Evolutionary conservation across 257 asterid genomes (phyloP), one percentile per base, ranked within the genome.

Genomic region (Plantago elongata): DNA sequence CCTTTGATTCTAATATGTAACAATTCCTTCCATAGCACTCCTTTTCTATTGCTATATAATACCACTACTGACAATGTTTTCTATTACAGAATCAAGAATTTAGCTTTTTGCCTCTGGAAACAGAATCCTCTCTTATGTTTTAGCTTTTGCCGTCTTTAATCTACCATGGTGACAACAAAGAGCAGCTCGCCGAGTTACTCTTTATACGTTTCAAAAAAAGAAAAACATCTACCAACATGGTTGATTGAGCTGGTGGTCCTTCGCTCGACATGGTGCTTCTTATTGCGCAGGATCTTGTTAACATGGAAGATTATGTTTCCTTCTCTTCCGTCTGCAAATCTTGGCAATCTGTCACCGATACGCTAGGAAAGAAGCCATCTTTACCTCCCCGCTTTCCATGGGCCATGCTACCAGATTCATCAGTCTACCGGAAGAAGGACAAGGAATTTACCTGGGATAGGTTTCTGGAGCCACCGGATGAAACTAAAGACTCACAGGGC

Each of bases 341-440:
- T 6, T 49, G 54, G 54, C 54, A 49, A 49, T 49, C 9, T 5
- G 54, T 49, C 9, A 14, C 54, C 13, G 2, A 13, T 12, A 49
- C 17, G 17, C 17, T 49, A 49, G 54, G 54, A 13, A 49, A 16
- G 17, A 49, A n/a, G 54, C 54, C 54, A 18, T n/a, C 54, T 13
- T 49, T 49, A n/a, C 54, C 54, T 49, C 54, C 54, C n/a, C 7
- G 54, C 13, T 49, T 14, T 49, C 54, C 22, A n/a, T 49, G 54
- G 54, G 54, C n/a, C 54, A 49, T 49, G 27, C 17, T 49, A n/a
- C 54, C 54, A 15, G 54, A 49, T 9, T 9, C 27, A 49, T 49
- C 54, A 4, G n/a, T 14, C 18, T 13, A 6, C 4, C 18, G 54
- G 9, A 49, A 49, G 17, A n/a, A 49, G 54, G 18, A 8, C 0